These are phyloP conservation scores for Neofusicoccum laricinum DNA, from an alignment of 2,329 filamentous ascomycete genomes.

Conservation along the genomic window DNA sequence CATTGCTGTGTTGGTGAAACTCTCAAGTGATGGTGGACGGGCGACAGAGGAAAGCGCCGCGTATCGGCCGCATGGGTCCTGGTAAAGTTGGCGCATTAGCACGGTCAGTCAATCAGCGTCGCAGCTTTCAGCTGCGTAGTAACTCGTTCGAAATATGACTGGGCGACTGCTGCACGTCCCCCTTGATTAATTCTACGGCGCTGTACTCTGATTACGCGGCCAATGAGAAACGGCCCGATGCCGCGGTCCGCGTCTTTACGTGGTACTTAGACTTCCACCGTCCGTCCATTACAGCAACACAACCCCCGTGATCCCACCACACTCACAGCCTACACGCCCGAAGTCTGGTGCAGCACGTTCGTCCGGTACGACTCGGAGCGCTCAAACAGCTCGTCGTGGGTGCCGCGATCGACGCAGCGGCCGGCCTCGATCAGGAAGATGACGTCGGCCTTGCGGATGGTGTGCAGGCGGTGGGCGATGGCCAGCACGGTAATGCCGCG, in stretches of 20 bases:
- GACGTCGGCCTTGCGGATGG: slow-evolving; percentile 41
- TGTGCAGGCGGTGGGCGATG: slow-evolving; percentile 44
- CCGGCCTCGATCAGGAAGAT: slow-evolving; percentile 47
- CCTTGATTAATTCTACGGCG: background rate
- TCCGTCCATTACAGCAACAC: background rate
- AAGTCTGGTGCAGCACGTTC: slow-evolving; percentile 51
- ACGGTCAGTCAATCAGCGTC: no score
- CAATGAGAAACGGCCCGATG: background rate
- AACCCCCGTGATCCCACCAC: no score
- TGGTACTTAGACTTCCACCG: background rate
- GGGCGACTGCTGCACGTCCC: background rate
- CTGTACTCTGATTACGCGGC: background rate
- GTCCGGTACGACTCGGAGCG: slow-evolving; percentile 49
- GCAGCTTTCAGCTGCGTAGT: background rate
- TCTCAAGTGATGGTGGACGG: background rate
- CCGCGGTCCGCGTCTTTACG: background rate
- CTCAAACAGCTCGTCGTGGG: slow-evolving; percentile 48
- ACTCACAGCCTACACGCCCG: slow-evolving; percentile 21
- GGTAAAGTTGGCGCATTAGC: background rate
- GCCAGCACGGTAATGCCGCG: slow-evolving; percentile 41
- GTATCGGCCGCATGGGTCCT: background rate
- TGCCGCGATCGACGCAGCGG: slow-evolving; percentile 48
- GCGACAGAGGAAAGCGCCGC: background rate
- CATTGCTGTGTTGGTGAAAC: background rate
- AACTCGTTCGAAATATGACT: background rate